Evolutionary conservation across 805 yeast genomes (phyloP).

Genomic region (Pichia cabralensis): DNA sequence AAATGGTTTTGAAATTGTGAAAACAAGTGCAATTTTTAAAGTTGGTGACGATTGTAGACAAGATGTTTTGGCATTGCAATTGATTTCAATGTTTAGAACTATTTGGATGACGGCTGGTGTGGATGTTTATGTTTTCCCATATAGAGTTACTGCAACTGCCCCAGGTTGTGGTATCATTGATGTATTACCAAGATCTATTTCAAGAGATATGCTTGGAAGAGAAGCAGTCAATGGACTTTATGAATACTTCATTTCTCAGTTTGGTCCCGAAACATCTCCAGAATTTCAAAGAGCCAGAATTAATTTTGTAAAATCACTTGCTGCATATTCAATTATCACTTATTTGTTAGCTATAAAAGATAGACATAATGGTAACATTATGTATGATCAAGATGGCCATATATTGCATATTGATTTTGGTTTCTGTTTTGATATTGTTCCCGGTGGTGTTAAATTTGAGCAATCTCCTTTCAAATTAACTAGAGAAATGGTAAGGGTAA

Average conservation of each 20-base stretch:
- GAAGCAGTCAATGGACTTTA: slow-evolving; percentile 97
- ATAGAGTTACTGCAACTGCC: slow-evolving; percentile 95
- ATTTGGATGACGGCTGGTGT: slow-evolving; percentile 84
- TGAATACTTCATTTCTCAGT: slow-evolving; percentile 83
- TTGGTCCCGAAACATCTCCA: slow-evolving; percentile 87
- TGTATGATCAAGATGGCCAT: slow-evolving; percentile 94
- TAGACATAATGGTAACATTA: slow-evolving; percentile 95
- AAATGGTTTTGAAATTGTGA: slow-evolving; percentile 16
- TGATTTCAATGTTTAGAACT: slow-evolving; percentile 83
- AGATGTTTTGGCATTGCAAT: slow-evolving; percentile 87
- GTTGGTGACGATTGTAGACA: slow-evolving; percentile 99
- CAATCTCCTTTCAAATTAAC: slow-evolving; percentile 97
- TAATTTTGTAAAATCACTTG: slow-evolving; percentile 86
- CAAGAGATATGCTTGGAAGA: slow-evolving; percentile 97
- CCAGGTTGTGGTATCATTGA: slow-evolving; percentile 99
- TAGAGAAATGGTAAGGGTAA: slow-evolving; percentile 88
- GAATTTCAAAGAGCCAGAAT: slow-evolving; percentile 88
- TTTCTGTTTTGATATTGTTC: slow-evolving; percentile 95
- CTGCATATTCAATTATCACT: slow-evolving; percentile 89
- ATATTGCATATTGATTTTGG: slow-evolving; percentile 96
- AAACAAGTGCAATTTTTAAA: slow-evolving; percentile 90
- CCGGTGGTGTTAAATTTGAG: slow-evolving; percentile 97
- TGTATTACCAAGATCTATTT: slow-evolving; percentile 88
- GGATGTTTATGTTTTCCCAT: slow-evolving; percentile 85
- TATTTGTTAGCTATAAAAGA: slow-evolving; percentile 90